A percentile compares a stretch with the other conserved stretches of the same genome.
These are phyloP conservation scores for Solanum tacnaense DNA, from an alignment of 257 asterid species.

Conservation along the genomic window DNA sequence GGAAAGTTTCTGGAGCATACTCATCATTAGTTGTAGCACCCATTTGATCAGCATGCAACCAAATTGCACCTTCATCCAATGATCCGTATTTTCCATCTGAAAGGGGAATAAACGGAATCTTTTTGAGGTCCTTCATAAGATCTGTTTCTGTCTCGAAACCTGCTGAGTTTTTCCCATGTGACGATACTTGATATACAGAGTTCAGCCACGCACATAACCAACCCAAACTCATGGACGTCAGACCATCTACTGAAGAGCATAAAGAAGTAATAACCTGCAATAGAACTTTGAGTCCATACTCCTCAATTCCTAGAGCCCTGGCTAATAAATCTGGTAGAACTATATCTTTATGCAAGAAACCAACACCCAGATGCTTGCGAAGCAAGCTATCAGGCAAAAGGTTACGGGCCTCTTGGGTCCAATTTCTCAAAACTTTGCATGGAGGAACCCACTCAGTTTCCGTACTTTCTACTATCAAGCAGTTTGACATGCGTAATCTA, in stretches of 20 bases:
- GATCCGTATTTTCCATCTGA: constrained; percentile 65
- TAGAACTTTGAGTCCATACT: constrained; percentile 66
- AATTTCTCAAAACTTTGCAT: constrained; percentile 71
- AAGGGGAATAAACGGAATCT: constrained; percentile 71
- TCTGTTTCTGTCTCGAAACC: constrained; percentile 34
- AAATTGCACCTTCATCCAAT: constrained; percentile 53
- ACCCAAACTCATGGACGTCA: constrained; percentile 50
- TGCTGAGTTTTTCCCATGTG: constrained; percentile 15
- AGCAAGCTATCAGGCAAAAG: constrained; percentile 63
- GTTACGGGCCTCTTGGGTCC: constrained; percentile 63
- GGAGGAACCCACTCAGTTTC: constrained; percentile 71
- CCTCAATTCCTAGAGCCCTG: constrained; percentile 75
- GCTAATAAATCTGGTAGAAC: constrained; percentile 71
- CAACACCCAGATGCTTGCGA: constrained; percentile 72
- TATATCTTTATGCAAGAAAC: constrained; percentile 66
- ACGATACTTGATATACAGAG: constrained; percentile 38
- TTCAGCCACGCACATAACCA: constrained; percentile 79
- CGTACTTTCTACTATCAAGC: constrained; percentile 60
- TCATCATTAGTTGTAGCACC: constrained; percentile 40
- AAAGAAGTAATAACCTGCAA: constrained; percentile 47
- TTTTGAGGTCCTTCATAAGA: constrained; percentile 35
- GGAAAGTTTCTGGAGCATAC: constrained; percentile 40
- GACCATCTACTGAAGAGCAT: constrained; percentile 40
- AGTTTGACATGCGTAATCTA: constrained; percentile 62
- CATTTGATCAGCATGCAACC: constrained; percentile 51